Base-by-base conservation (phyloP, 768 basidiomycete species). In the Collybiopsis luxurians region DNA sequence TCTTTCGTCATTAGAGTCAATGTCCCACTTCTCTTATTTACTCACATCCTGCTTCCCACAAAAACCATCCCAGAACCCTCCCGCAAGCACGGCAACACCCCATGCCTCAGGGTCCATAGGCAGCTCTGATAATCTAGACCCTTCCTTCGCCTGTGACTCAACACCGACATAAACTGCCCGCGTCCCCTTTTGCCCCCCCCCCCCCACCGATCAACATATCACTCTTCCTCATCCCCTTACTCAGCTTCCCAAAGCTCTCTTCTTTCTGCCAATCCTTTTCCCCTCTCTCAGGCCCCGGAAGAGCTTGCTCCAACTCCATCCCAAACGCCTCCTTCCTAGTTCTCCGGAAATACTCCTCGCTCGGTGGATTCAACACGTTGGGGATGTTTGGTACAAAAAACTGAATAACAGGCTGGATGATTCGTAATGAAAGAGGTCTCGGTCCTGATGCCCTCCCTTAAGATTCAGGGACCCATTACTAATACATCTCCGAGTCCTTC, bases 81-180 rank as follows among this genome's bases (percentile, higher is more conserved):
- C 68, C 38, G 77, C 55, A 46, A 80, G 60, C 28, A 71, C 69
- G 17, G 68, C 67, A 27, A 85, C 70, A 31, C 81, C 82, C 77
- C 79, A 81, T 5, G 82, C 82, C 23, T 82, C 82, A 23, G 83
- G 83, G 66, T 84, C 83, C 10, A 82, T 75, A 5, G 72, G 78
- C 17, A 78, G 63, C 51, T 60, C 63, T 19, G 15, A 30, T n/a
- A n/a, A n/a, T 19, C 21, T 21, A 48, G 19, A 23, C 7, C 47
- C 54, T 12, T 38, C 44, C 24, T 44, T 44, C 27, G n/a, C n/a
- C 21, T n/a, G n/a, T n/a, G n/a, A n/a, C n/a, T n/a, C n/a, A n/a
- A n/a, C n/a, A n/a, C 47, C 44, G 2, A 47, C 62, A 71, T 85
- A 84, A 4, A 74, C 75, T 3, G 80, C 82, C 44, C 82, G 62